phyloP scores from a whole-genome alignment of 495 filamentous ascomycete species.

The Cenococcum geophilum region DNA sequence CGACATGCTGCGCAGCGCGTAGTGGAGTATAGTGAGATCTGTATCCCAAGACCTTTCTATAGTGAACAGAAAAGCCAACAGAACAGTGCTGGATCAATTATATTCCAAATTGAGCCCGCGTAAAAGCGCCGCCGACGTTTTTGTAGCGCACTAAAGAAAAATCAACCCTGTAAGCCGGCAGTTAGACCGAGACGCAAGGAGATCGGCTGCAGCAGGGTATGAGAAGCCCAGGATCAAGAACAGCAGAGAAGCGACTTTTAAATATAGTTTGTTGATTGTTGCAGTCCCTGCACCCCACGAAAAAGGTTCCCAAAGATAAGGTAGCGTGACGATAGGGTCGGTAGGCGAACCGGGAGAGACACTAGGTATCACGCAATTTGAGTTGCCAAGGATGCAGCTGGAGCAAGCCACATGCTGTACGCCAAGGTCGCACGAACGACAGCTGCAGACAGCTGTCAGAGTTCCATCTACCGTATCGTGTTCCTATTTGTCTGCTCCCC shows the following conservation, averaged over 20 bases:
- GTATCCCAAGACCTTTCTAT: constrained; percentile 24
- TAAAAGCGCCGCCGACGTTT: background rate
- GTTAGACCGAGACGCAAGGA: constrained; percentile 1
- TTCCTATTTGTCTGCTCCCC: background rate
- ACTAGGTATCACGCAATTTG: background rate
- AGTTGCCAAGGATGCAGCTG: background rate
- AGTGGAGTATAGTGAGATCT: constrained; percentile 8
- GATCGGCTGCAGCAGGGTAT: background rate
- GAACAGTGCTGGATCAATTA: background rate
- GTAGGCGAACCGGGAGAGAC: background rate
- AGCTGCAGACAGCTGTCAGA: background rate
- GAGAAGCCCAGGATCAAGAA: background rate
- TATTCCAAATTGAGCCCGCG: background rate
- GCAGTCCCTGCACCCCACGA: background rate
- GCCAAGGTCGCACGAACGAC: background rate
- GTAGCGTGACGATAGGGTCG: background rate
- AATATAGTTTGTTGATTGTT: background rate
- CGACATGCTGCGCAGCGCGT: constrained; percentile 48
- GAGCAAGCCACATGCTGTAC: background rate
- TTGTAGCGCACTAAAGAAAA: constrained; percentile 1
- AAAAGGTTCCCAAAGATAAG: background rate
- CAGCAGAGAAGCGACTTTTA: background rate
- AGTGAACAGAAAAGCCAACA: constrained; percentile 4
- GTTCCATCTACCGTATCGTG: background rate
- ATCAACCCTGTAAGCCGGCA: constrained; percentile 9